Base-by-base conservation (phyloP, 345 rosid species). In the Eucalyptus guilfoylei region DNA sequence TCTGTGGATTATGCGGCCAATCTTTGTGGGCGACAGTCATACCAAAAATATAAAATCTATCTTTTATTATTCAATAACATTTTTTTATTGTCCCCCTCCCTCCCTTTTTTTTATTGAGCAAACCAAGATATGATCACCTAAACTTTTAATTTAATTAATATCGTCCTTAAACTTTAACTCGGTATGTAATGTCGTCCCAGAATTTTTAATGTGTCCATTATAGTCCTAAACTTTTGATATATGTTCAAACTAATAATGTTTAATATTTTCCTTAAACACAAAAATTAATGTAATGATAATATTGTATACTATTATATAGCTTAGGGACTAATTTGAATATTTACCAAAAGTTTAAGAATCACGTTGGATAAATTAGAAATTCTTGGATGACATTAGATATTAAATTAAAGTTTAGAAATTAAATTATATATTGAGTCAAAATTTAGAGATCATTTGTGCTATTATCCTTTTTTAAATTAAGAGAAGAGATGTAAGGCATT, bases 351-450 rank as follows among this genome's bases (percentile, higher is more conserved):
- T 55, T 55, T 24, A 24, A 23, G 13, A 55, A 55, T 24, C 62
- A 24, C 3, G 13, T 55, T 24, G 3, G 13, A 24, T 55, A 55
- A 55, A 24, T 55, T 55, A 55, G 13, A 55, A 24, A 11, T 24
- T 55, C 0, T 9, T 24, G 13, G 1, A 55, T 23, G 13, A 24
- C 1, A 9, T 24, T 9, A 24, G 0, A 24, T 0, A 9, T 55
- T 55, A 55, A 0, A 4, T 23, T 55, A 55, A 55, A 21, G 11
- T 21, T 52, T 19, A 52, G 0, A 5, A 2, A 21, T 52, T 9
- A 0, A 0, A 19, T 52, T 52, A 0, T 0, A 52, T 52, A 52
- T 52, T 19, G 4, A 8, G 11, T 8, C 2, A 52, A 52, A 52
- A 52, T 52, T 52, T 52, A 52, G 0, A 12, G 6, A 55, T 23